These are phyloP conservation scores for Gynandropsis gynandra DNA, from an alignment of 345 rosid species.

Conservation along the genomic window DNA sequence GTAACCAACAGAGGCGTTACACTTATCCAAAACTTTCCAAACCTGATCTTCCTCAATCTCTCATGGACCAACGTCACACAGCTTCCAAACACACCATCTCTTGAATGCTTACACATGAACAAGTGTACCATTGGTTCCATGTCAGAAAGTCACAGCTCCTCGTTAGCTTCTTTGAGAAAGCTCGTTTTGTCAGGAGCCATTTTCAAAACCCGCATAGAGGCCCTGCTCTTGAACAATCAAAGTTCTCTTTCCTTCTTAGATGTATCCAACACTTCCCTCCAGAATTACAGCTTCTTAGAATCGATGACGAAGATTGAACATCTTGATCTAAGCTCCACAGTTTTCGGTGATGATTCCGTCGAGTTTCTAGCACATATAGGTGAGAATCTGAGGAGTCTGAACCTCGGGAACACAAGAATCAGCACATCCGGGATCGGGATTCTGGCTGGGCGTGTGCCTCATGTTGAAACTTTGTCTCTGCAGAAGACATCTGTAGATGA, in stretches of 20 bases:
- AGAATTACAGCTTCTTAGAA: slow-evolving; percentile 45
- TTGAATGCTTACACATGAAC: slow-evolving; percentile 76
- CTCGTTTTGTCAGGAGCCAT: slow-evolving; percentile 60
- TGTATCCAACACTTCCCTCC: slow-evolving; percentile 52
- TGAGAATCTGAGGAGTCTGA: slow-evolving; percentile 49
- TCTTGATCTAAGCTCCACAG: slow-evolving; percentile 61
- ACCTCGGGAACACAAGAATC: slow-evolving; percentile 60
- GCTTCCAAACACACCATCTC: slow-evolving; percentile 51
- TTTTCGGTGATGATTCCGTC: slow-evolving; percentile 59
- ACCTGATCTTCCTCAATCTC: slow-evolving; percentile 62
- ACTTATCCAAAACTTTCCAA: slow-evolving; percentile 43
- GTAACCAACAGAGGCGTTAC: slow-evolving; percentile 56
- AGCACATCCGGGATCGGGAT: slow-evolving; percentile 52
- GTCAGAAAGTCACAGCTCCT: slow-evolving; percentile 28
- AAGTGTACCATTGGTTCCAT: slow-evolving; percentile 54
- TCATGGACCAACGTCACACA: slow-evolving; percentile 68
- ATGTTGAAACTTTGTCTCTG: slow-evolving; percentile 55
- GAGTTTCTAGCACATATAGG: slow-evolving; percentile 50
- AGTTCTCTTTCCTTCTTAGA: slow-evolving; percentile 52
- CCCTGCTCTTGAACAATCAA: slow-evolving; percentile 38
- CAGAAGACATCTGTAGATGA: slow-evolving; percentile 58
- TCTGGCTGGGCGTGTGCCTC: slow-evolving; percentile 58
- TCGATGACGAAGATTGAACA: slow-evolving; percentile 52
- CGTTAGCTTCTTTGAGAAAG: slow-evolving; percentile 44
- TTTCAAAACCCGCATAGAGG: slow-evolving; percentile 48